Percentiles rank a stretch among this genome's conserved stretches.
phyloP scores from a whole-genome alignment of 2,329 filamentous ascomycete species.

The Phialemoniopsis sp. region DNA sequence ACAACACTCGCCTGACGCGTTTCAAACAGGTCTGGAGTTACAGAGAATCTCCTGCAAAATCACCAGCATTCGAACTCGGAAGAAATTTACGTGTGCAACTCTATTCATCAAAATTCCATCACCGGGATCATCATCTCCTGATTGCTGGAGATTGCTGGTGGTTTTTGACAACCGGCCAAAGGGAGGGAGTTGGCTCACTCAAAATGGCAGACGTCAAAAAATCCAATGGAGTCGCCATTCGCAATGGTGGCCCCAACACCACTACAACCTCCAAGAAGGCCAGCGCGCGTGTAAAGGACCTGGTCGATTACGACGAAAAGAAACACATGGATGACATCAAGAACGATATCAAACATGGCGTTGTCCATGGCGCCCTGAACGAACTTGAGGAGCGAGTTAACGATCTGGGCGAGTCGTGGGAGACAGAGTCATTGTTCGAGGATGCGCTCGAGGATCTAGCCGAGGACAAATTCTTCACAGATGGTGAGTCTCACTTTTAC shows the following conservation, averaged over 20 bases:
- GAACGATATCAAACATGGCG: conserved; percentile 11
- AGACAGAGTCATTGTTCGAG: conserved; percentile 60
- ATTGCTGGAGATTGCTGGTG: not conserved
- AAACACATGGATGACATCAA: conserved; percentile 6
- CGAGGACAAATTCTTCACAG: conserved; percentile 40
- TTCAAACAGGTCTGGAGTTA: not conserved
- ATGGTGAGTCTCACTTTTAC: conserved; percentile 32
- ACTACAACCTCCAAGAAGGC: not conserved
- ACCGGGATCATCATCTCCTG: not conserved
- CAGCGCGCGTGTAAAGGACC: conserved; percentile 2
- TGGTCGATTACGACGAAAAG: conserved; percentile 8
- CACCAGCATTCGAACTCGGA: not conserved
- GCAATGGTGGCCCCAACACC: too few species aligned
- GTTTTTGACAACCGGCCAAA: too few species aligned
- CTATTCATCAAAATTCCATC: not conserved
- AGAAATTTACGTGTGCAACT: too few species aligned
- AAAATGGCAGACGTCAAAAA: too few species aligned
- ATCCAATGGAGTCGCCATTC: too few species aligned
- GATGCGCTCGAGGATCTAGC: conserved; percentile 56
- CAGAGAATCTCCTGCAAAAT: not conserved
- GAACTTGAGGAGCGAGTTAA: conserved; percentile 47
- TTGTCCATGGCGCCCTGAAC: conserved; percentile 4
- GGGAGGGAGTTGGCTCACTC: too few species aligned
- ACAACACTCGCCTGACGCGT: not conserved
- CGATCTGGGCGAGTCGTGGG: conserved; percentile 53